Percentiles rank a stretch among this genome's conserved stretches.
These are phyloP conservation scores for Fraxinus angustifolia DNA, from an alignment of 305 asterid genomes.

Conservation along the genomic window DNA sequence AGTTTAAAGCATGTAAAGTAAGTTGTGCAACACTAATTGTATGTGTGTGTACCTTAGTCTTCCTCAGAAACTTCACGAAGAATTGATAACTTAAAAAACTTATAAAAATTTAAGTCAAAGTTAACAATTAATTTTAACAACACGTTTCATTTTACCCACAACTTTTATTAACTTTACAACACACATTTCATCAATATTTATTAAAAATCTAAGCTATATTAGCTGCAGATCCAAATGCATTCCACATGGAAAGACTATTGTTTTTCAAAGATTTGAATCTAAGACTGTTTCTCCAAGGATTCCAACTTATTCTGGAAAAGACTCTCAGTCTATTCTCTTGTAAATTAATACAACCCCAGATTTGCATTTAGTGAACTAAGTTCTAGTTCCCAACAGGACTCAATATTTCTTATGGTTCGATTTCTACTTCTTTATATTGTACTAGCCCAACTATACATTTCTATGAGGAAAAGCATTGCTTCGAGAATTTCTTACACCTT, in stretches of 20 bases:
- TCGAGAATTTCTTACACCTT: constrained; percentile 14
- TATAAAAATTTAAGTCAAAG: not conserved
- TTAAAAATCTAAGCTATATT: not conserved
- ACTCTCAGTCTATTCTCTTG: not conserved
- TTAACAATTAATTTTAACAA: too few species aligned
- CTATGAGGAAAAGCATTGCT: not conserved
- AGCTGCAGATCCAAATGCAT: constrained; percentile 16
- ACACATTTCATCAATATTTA: not conserved
- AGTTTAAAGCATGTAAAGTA: not conserved
- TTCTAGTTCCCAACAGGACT: not conserved
- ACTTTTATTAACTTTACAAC: too few species aligned
- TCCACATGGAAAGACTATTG: not conserved
- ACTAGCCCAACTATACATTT: not conserved
- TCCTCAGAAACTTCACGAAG: not conserved
- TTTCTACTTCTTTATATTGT: constrained; percentile 9
- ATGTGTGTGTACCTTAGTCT: constrained; percentile 6
- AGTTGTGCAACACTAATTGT: not conserved
- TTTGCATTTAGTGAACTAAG: not conserved
- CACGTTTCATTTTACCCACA: not conserved
- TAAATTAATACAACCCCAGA: not conserved
- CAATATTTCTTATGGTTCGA: constrained; percentile 26
- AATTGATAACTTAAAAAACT: not conserved
- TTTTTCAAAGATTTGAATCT: not conserved
- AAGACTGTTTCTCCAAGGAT: constrained; percentile 9
- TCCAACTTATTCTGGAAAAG: not conserved